Evolutionary conservation across 2,329 filamentous ascomycete genomes (phyloP), one percentile per base, ranked within the genome.

Genomic region (Lojkania enalia): DNA sequence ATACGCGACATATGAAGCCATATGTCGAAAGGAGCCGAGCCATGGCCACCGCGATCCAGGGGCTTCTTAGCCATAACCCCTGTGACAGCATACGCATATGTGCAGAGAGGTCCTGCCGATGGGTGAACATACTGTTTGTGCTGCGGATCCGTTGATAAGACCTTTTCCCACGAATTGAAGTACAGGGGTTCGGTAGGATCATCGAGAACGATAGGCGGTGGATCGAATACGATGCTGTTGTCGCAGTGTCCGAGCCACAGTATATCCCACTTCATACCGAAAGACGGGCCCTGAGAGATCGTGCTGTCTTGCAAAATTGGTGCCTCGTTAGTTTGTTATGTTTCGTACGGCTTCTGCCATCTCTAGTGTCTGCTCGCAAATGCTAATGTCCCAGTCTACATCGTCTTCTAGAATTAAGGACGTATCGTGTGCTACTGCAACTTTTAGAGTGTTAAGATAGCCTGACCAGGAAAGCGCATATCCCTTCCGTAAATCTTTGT

Each of bases 181-280:
- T 23, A 40, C 5, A 33, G 32, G 4, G 49, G 49, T 2, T 48
- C 35, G 0, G 46, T 39, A 15, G 41, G 21, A 37, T 51, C 49
- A 20, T 29, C 35, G 5, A 39, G 9, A 18, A 15, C n/a, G 16
- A 40, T 18, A 13, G 31, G 23, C 20, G 13, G 14, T 13, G 23
- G 31, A n/a, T 40, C 19, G n/a, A 15, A 21, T 13, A 15, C 42
- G n/a, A 39, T 33, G 35, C 20, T 39, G 12, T 39, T 36, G 14
- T 73, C 73, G 45, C 76, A 78, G 46, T 77, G 74, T 18, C 77
- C 77, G 1, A 78, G 57, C 76, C 76, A 79, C 6, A 80, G 69
- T 2, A 79, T 48, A 45, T 80, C 77, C 78, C 77, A 80, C 45
- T 72, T 62, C 44, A 74, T 72, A n/a, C 77, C 76, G 41, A 78